These are phyloP conservation scores for Puya raimondii DNA, from an alignment of 176 grass and related monocot genomes.

Conservation along the genomic window DNA sequence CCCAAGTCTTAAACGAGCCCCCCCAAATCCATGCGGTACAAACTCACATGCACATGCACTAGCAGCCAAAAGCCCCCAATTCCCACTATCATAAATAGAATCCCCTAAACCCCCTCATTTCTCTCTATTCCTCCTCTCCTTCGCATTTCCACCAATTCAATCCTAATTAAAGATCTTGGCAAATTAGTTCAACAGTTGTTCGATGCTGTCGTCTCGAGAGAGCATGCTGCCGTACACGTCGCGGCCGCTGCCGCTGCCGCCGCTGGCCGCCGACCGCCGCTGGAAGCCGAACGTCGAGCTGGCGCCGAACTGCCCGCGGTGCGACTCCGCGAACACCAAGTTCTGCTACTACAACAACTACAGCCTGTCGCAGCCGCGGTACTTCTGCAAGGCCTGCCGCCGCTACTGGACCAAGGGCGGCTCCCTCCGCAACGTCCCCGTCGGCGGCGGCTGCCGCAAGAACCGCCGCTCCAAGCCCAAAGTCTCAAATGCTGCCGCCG, in stretches of 20 bases:
- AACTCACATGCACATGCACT: conserved; percentile 66
- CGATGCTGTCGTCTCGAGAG: conserved; percentile 54
- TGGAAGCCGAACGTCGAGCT: conserved; percentile 53
- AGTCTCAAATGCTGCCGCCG: not conserved
- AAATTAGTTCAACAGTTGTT: conserved; percentile 10
- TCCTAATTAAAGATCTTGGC: not conserved
- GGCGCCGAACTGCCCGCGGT: conserved; percentile 75
- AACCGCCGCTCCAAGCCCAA: conserved; percentile 56
- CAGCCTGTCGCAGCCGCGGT: conserved; percentile 88
- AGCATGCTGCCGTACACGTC: conserved; percentile 49
- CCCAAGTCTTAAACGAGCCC: not conserved
- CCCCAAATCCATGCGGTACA: conserved; percentile 36
- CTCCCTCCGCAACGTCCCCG: conserved; percentile 81
- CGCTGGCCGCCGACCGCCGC: conserved; percentile 39
- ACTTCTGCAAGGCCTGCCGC: conserved; percentile 93
- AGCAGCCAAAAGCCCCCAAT: conserved; percentile 10
- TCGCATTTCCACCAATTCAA: not conserved
- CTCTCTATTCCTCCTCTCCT: conserved; percentile 6
- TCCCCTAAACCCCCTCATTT: not conserved
- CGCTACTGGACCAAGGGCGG: conserved; percentile 94
- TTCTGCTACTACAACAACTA: conserved; percentile 99
- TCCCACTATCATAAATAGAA: conserved; percentile 19
- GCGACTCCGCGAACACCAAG: conserved; percentile 81
- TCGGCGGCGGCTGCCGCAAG: conserved; percentile 71
- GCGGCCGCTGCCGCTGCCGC: conserved; percentile 23